Evolutionary conservation across 768 basidiomycete species (phyloP).

Genomic region (Pleurotus tuber-regium): DNA sequence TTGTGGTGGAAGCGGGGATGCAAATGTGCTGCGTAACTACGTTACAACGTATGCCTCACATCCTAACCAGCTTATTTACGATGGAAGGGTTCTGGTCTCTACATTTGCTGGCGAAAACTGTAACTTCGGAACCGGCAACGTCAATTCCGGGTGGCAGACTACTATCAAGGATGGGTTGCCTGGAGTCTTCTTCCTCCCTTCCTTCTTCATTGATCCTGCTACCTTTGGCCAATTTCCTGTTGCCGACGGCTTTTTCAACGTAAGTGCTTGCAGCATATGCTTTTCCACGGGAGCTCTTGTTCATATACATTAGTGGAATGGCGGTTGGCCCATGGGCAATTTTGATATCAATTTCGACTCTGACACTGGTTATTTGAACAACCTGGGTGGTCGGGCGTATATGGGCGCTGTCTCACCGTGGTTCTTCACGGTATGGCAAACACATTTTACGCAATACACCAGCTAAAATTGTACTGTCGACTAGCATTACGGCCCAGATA

Average conservation of each 20-base stretch:
- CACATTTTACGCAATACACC: background rate
- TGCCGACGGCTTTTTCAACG: slow-evolving; percentile 61
- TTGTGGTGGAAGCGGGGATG: slow-evolving; percentile 48
- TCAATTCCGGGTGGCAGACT: slow-evolving; percentile 49
- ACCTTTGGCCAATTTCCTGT: slow-evolving; percentile 46
- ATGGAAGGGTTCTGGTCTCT: slow-evolving; percentile 53
- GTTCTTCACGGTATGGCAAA: slow-evolving; percentile 56
- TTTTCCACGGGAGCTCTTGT: no score
- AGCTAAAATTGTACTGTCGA: background rate
- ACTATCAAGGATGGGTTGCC: slow-evolving; percentile 35
- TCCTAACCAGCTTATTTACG: slow-evolving; percentile 54
- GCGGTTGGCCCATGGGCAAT: slow-evolving; percentile 63
- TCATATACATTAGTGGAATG: slow-evolving; percentile 78
- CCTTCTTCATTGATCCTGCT: slow-evolving; percentile 62
- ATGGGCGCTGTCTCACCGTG: slow-evolving; percentile 65
- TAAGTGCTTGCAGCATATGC: slow-evolving; percentile 16
- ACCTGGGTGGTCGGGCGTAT: slow-evolving; percentile 23
- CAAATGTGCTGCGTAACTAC: slow-evolving; percentile 46
- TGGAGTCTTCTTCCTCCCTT: slow-evolving; percentile 58
- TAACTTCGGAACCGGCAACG: slow-evolving; percentile 55
- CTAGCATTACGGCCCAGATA: slow-evolving; percentile 57
- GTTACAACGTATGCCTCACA: slow-evolving; percentile 52
- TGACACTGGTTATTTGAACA: background rate
- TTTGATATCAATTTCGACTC: slow-evolving; percentile 4
- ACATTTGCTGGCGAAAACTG: slow-evolving; percentile 74